A percentile compares a stretch with the other conserved stretches of the same genome.
Conservation (phyloP, 1,284 basidiomycete genomes). For the Rhodotorula sp. region DNA sequence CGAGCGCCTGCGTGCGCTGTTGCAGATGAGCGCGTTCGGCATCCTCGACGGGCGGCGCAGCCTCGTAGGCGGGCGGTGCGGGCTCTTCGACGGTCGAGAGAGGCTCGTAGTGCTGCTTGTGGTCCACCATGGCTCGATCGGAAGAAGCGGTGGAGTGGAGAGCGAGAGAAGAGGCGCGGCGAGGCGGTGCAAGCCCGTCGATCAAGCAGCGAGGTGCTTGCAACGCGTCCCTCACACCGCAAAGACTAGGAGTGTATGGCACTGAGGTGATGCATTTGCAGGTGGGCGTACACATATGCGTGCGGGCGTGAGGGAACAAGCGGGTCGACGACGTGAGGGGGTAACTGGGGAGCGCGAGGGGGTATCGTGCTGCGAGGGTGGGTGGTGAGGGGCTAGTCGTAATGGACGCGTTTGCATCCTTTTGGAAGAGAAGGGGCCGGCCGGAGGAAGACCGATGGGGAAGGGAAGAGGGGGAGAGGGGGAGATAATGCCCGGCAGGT, state of each 20-base stretch:
- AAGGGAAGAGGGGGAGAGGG: neutral
- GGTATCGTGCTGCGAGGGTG: neutral
- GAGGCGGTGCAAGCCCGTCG: neutral
- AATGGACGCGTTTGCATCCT: neutral
- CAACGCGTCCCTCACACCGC: neutral
- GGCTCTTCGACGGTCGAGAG: neutral
- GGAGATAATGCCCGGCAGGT: neutral
- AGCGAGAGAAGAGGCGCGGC: neutral
- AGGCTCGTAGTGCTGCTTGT: conserved; percentile 11
- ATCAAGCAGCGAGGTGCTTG: neutral
- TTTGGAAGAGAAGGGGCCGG: neutral
- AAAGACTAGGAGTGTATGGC: neutral
- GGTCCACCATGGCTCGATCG: neutral
- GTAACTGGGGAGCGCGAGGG: neutral
- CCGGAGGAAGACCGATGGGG: conserved; percentile 2
- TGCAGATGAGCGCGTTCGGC: neutral
- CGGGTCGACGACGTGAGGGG: neutral
- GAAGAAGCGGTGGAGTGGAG: neutral
- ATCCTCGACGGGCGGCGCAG: neutral
- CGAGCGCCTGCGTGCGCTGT: neutral
- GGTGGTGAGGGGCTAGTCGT: neutral
- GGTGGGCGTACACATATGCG: neutral
- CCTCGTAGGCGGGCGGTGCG: conserved; percentile 23
- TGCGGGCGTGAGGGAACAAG: neutral
- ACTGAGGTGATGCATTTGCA: too few relatives aligned